Conservation (phyloP, 1,284 basidiomycete genomes). For the Ustilago tritici region DNA sequence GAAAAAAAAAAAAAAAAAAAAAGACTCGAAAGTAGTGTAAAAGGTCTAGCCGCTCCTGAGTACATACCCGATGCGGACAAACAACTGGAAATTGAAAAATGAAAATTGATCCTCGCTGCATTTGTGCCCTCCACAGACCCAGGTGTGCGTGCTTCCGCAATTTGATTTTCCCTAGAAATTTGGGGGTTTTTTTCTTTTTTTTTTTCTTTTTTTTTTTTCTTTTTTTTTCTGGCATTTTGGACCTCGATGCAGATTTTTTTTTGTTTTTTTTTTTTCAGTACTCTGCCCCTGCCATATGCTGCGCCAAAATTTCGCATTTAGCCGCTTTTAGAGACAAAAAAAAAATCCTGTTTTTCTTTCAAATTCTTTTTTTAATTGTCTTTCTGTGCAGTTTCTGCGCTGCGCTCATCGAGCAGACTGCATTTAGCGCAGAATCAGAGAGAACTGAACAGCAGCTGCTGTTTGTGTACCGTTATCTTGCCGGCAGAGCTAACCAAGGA, state of each 20-base stretch:
- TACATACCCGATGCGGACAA: constrained; percentile 16
- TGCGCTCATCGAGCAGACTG: constrained; percentile 9
- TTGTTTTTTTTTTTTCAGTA: neutral
- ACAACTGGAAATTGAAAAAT: neutral
- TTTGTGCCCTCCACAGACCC: neutral
- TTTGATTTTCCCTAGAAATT: neutral
- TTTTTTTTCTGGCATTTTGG: neutral
- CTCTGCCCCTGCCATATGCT: neutral
- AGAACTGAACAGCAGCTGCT: neutral
- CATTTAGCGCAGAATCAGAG: neutral
- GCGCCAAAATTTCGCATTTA: constrained; percentile 1
- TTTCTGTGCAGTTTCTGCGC: constrained; percentile 4
- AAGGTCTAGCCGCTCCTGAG: neutral
- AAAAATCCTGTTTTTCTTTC: too few relatives aligned
- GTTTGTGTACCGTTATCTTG: neutral
- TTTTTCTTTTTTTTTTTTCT: neutral
- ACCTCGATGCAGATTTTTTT: constrained; percentile 18
- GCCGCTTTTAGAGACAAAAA: constrained; percentile 11
- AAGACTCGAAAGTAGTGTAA: neutral
- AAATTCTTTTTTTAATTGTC: neutral
- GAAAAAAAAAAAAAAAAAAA: neutral
- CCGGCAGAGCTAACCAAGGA: neutral
- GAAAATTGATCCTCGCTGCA: neutral
- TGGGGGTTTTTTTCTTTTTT: neutral
- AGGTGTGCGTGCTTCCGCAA: constrained; percentile 2